Evolutionary conservation across 495 filamentous ascomycete genomes (phyloP).

Genomic region (Penicillium longicatenatum): DNA sequence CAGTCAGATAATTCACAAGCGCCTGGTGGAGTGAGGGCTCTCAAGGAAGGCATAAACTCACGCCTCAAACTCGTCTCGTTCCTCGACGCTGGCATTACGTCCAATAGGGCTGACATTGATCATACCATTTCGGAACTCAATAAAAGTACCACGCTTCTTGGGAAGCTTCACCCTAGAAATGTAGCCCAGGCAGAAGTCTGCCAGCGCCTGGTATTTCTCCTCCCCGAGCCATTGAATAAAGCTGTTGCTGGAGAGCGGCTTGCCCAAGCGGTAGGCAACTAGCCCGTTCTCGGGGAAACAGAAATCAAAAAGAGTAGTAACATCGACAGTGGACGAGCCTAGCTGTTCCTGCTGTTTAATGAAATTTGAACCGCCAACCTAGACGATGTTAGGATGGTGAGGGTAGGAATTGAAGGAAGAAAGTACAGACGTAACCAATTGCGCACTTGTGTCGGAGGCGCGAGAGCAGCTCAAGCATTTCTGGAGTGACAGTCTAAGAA

Average conservation of each 20-base stretch:
- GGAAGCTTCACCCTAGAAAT: slow-evolving; percentile 84
- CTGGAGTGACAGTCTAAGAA: slow-evolving; percentile 61
- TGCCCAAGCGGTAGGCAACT: slow-evolving; percentile 81
- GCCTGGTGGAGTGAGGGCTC: neutral
- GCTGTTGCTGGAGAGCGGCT: slow-evolving; percentile 66
- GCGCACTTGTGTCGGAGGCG: slow-evolving; percentile 82
- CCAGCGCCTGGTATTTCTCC: slow-evolving; percentile 85
- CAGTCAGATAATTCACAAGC: slow-evolving; percentile 11
- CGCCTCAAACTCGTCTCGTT: slow-evolving; percentile 75
- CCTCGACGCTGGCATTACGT: slow-evolving; percentile 79
- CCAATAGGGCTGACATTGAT: slow-evolving; percentile 92
- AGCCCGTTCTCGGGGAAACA: slow-evolving; percentile 96
- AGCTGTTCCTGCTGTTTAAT: slow-evolving; percentile 96
- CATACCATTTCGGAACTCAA: slow-evolving; percentile 97
- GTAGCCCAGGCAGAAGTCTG: slow-evolving; percentile 83
- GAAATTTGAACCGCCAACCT: slow-evolving; percentile 81
- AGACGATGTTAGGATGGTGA: slow-evolving; percentile 4
- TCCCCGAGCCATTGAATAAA: slow-evolving; percentile 94
- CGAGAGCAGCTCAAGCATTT: slow-evolving; percentile 81
- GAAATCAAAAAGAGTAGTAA: slow-evolving; percentile 87
- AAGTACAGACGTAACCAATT: slow-evolving; percentile 71
- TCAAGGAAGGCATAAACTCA: slow-evolving; percentile 24
- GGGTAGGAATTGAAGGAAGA: neutral
- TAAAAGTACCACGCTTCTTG: slow-evolving; percentile 90
- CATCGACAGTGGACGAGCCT: slow-evolving; percentile 61